Conservation (phyloP, 108 stramenopile species). For the Seminavis robusta region DNA sequence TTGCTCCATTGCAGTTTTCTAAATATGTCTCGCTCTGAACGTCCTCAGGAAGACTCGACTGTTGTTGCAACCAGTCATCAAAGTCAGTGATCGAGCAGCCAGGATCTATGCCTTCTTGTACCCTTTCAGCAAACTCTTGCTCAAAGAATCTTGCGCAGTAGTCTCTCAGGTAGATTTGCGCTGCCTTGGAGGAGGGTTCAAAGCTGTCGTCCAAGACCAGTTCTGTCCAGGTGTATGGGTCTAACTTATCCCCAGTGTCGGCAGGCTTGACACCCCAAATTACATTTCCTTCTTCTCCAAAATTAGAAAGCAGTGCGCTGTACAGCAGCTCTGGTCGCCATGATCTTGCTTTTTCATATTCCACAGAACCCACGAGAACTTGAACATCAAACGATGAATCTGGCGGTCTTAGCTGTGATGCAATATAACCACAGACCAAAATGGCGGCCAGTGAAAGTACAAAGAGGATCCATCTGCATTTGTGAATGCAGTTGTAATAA, state of each 20-base stretch:
- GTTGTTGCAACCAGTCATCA: constrained; percentile 36
- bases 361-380: constrained; percentile 17
- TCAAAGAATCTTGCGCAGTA: constrained; percentile 40
- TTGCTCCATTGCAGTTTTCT: constrained; percentile 36
- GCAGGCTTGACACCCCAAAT: constrained; percentile 37
- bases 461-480: constrained; percentile 29
- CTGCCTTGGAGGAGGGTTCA: constrained; percentile 26
- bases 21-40: too few relatives aligned
- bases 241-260: constrained; percentile 44
- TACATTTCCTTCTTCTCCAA: constrained; percentile 24
- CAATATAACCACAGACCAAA: constrained; percentile 18
- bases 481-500: constrained; percentile 38
- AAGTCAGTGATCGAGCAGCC: constrained; percentile 48
- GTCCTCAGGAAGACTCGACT: constrained; percentile 11
- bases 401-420: constrained; percentile 35
- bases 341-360: constrained; percentile 26
- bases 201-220: constrained; percentile 45
- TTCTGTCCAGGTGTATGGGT: constrained; percentile 35
- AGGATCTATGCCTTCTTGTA: not conserved
- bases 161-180: constrained; percentile 27
- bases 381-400: constrained; percentile 34
- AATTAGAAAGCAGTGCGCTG: constrained; percentile 10
- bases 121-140: constrained; percentile 33
- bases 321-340: constrained; percentile 34
- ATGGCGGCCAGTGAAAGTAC: constrained; percentile 13